Evolutionary conservation across 805 yeast species (phyloP), one percentile per base, ranked within the genome.

Genomic region (Cyberlindnera japonica): DNA sequence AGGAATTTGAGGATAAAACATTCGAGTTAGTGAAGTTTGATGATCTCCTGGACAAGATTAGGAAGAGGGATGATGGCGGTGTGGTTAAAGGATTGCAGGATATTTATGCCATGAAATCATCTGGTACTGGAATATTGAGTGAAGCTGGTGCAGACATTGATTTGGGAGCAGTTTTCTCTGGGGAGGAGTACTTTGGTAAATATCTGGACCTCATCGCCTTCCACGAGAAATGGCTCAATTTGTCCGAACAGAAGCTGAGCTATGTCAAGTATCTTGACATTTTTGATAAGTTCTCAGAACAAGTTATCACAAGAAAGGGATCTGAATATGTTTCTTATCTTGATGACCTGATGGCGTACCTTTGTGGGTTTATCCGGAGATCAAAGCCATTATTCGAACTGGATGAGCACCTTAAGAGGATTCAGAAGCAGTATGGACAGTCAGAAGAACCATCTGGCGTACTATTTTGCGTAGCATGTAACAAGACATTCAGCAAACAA

Each of bases 171-270:
- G 35, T 76, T 6, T 88, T 84, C 55, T 64, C 77, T 0, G 69
- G 73, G 4, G 77, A 71, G 22, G 96, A 89, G 56, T 60, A 62
- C 24, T 74, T 71, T 53, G 96, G 96, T 0, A 72, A 71, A 45
- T 76, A 59, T 47, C 48, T 89, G 15, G 91, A 87, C 45, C 63
- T 87, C 38, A 55, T 67, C 4, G 55, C 55, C 5, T 64, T 70
- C 35, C 82, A 79, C 59, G 75, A 72, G 22, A 49, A 51, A 22
- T 83, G 81, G 77, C 56, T 80, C 27, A 70, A 74, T 39, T 62
- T 77, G 6, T 53, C 63, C 2, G 55, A 56, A 29, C 54, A 57
- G 1, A 61, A 70, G 10, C 53, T 64, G 23, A 54, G 69, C 4
- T 81, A 83, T 48, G 52, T 69, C 9, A 73, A 74, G 44, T 86